Evolutionary conservation across 192 early-diverging fungal species (phyloP).

Genomic region (Chytriomyces sp.): DNA sequence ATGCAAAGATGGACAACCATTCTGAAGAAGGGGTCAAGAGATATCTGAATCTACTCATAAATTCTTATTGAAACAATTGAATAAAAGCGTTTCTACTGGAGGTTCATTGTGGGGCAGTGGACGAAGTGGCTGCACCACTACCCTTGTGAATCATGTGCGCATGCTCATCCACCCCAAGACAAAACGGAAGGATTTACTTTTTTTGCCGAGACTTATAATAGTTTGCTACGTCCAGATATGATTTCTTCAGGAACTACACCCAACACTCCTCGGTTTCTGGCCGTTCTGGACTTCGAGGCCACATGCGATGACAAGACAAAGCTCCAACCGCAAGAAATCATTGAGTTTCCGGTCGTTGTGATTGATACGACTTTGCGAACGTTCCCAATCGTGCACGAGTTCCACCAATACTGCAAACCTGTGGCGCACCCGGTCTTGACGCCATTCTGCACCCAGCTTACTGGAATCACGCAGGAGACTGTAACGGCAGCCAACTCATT

Average conservation of each 20-base stretch:
- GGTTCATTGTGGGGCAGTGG: too few species aligned
- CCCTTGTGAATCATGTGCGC: too few species aligned
- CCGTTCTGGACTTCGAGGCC: slow-evolving; percentile 71
- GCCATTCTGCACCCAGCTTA: slow-evolving; percentile 74
- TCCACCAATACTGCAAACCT: slow-evolving; percentile 74
- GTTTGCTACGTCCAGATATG: not conserved
- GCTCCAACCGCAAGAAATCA: slow-evolving; percentile 67
- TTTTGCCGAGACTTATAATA: not conserved
- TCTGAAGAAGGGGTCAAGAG: slow-evolving; percentile 17
- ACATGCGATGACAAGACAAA: slow-evolving; percentile 63
- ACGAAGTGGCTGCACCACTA: too few species aligned
- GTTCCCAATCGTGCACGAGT: slow-evolving; percentile 49
- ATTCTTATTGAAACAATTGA: too few species aligned
- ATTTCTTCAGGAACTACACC: not conserved
- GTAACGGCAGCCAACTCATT: slow-evolving; percentile 56
- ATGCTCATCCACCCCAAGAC: not conserved
- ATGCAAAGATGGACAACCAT: slow-evolving; percentile 14
- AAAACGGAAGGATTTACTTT: not conserved
- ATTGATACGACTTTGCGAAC: slow-evolving; percentile 40
- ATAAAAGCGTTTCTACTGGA: too few species aligned
- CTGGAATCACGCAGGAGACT: slow-evolving; percentile 69
- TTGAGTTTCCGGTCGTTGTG: slow-evolving; percentile 80
- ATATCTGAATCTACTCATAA: slow-evolving; percentile 4
- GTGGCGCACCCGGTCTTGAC: slow-evolving; percentile 62
- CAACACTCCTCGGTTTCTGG: not conserved